Conservation (phyloP, 805 yeast genomes). For the Metschnikowia anglica region DNA sequence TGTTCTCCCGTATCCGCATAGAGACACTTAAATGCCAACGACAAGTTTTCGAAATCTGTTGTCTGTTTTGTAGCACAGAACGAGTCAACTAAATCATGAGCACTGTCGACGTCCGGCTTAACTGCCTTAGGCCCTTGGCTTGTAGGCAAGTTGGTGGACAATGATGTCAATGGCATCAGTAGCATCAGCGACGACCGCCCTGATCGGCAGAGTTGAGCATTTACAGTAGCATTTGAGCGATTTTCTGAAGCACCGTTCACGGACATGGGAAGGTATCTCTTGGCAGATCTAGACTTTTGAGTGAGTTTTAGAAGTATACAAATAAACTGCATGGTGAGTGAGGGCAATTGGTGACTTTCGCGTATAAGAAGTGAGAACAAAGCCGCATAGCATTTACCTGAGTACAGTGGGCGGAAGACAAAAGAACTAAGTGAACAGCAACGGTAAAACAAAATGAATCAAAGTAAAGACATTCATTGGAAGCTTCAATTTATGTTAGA, state of each 20-base stretch:
- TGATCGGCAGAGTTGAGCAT: neutral
- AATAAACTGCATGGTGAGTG: conserved; percentile 15
- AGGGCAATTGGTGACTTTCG: neutral
- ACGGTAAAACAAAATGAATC: neutral
- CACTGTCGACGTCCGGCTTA: conserved; percentile 2
- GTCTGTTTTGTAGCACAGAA: conserved; percentile 7
- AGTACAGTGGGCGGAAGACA: no score
- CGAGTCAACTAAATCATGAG: conserved; percentile 8
- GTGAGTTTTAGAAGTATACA: conserved; percentile 7
- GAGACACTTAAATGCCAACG: conserved; percentile 16
- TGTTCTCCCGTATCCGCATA: conserved; percentile 10
- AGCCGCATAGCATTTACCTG: neutral
- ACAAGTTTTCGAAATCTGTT: conserved; percentile 3
- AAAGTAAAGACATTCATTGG: no score
- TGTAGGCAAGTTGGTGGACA: conserved; percentile 4
- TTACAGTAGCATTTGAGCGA: neutral
- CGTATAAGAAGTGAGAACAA: neutral
- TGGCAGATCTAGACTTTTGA: neutral
- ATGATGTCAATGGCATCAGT: neutral
- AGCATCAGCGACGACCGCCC: conserved; percentile 1
- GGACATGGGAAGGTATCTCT: neutral
- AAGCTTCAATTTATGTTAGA: no score
- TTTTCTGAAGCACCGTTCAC: conserved; percentile 1
- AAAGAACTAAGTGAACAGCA: neutral
- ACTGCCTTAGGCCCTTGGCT: neutral